Conservation (phyloP, 2,329 filamentous ascomycete genomes). For the Apiospora arundinis region DNA sequence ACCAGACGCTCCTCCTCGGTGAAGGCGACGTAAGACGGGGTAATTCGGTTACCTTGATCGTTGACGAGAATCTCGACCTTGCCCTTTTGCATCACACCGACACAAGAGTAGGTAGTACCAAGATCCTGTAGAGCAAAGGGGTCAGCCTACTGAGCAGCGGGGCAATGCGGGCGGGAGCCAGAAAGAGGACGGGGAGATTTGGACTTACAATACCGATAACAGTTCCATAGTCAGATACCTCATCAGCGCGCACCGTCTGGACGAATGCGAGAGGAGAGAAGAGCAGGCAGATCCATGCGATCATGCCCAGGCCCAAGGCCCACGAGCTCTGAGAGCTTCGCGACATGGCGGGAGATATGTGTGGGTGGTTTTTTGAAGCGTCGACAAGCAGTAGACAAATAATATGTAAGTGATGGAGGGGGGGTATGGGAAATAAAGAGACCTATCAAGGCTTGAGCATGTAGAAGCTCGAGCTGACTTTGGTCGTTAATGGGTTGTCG, state of each 20-base stretch:
- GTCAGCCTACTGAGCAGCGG: neutral
- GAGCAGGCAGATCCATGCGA: conserved; percentile 90
- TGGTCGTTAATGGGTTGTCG: conserved; percentile 1
- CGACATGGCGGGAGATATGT: conserved; percentile 49
- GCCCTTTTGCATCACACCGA: conserved; percentile 94
- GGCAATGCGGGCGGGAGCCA: neutral
- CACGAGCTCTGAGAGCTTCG: conserved; percentile 69
- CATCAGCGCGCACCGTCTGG: conserved; percentile 74
- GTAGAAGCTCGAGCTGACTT: conserved; percentile 18
- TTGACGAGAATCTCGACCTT: conserved; percentile 96
- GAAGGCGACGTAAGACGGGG: conserved; percentile 93
- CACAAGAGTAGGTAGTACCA: conserved; percentile 88
- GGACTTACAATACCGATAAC: conserved; percentile 85
- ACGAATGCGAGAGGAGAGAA: conserved; percentile 83
- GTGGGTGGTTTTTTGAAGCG: neutral
- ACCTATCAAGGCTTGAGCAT: conserved; percentile 19
- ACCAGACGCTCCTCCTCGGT: conserved; percentile 97
- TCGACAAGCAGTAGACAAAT: neutral
- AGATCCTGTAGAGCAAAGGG: conserved; percentile 61
- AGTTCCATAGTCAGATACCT: conserved; percentile 81
- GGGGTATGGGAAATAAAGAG: neutral
- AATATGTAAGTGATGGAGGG: neutral
- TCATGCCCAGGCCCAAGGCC: conserved; percentile 83
- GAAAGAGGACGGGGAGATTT: neutral
- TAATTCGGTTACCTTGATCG: conserved; percentile 96